Evolutionary conservation across 2,329 filamentous ascomycete genomes (phyloP), one percentile per base, ranked within the genome.

Genomic region (Rhynchosporium secalis): DNA sequence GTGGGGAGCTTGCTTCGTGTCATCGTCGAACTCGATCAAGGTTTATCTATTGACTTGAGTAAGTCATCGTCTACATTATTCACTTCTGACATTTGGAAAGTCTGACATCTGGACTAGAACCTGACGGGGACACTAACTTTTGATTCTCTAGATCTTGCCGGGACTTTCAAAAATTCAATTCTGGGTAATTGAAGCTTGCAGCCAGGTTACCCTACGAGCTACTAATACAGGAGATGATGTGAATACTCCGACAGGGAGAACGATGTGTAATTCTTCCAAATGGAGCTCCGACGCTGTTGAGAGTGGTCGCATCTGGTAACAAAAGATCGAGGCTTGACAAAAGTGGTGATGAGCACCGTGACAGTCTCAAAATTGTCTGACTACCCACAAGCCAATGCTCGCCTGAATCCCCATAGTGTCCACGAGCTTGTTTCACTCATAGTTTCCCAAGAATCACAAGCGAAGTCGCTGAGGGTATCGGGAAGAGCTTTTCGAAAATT

Each of bases 1-100:
- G 71, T 4, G 77, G 77, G 31, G 75, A 20, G 77, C 3, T 71
- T 70, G 10, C 74, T 79, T 29, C 78, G 76, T 3, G 69, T 78
- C 10, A 75, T 80, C 47, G 72, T 76, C 7, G 76, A 79, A 62
- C 43, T 79, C 6, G 75, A 71, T 79, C 62, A 78, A 75, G 62
- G 68, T 78, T 2, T 78, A 79, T 60, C 71, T 72, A 3, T 57
- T 73, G 2, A 70, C 71, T 29, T 70, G 72, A 66, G 73, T 75
- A 66, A 57, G 65, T 63, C 45, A 7, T 2, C 1, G 20, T 13
- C 9, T 15, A 20, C 36, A 26, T 6, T 13, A 20, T 26, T 33
- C 6, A 36, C 4, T 5, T 9, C 1, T 12, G 3, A 33, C 33
- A n/a, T n/a, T 26, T 5, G n/a, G 20, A n/a, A 46, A n/a, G 4